phyloP scores from a whole-genome alignment of 495 filamentous ascomycete genomes.

The Xylaria bambusicola region DNA sequence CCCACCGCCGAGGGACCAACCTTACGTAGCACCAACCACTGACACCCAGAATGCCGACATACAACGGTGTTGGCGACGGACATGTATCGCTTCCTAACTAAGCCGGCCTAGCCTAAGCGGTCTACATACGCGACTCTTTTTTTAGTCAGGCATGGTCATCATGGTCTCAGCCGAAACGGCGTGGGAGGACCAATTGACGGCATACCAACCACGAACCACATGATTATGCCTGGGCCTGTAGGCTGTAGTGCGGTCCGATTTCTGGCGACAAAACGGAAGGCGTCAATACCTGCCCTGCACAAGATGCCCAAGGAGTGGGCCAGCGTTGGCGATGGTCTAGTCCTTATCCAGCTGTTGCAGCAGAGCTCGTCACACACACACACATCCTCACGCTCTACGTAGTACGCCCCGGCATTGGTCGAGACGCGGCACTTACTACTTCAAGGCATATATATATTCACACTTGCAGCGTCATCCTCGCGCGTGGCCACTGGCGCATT shows the following conservation, averaged over 20 bases:
- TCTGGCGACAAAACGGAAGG: conserved; percentile 2
- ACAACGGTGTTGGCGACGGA: not conserved
- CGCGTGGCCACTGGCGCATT: no score
- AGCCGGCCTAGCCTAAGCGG: conserved; percentile 12
- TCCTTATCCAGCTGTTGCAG: not conserved
- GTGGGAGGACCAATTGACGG: conserved; percentile 3
- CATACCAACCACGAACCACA: not conserved
- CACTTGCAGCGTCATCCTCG: not conserved
- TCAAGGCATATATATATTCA: not conserved
- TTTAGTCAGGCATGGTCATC: conserved; percentile 14
- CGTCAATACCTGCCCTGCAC: not conserved
- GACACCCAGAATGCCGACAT: not conserved
- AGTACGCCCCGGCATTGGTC: conserved; percentile 9
- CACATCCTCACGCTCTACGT: not conserved
- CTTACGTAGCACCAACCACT: conserved; percentile 22
- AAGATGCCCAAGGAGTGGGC: not conserved
- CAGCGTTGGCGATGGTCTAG: not conserved
- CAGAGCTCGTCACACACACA: conserved; percentile 10
- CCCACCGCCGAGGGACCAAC: conserved; percentile 7
- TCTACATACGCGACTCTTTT: conserved; percentile 16
- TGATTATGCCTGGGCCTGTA: conserved; percentile 12
- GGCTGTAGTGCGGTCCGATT: conserved; percentile 11
- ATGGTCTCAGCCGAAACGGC: conserved; percentile 9
- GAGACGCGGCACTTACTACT: conserved; percentile 12
- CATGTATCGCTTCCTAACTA: conserved; percentile 1